Conservation (phyloP, 345 rosid species). For the rapeseed (Brassica napus) region DNA sequence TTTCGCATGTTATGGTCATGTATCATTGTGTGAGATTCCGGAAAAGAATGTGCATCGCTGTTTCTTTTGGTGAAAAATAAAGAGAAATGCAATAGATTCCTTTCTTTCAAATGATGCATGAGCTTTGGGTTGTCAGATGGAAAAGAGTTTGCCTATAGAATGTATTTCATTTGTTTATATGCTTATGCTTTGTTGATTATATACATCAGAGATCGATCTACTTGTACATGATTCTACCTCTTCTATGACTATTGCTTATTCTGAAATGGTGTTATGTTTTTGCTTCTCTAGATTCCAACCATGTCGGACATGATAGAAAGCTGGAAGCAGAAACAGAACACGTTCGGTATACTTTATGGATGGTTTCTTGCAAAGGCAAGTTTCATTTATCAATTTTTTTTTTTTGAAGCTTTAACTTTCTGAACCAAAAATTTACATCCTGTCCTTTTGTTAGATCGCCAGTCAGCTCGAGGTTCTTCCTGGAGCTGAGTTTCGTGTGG, state of each 20-base stretch:
- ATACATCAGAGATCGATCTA: not conserved
- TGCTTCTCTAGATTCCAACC: conserved; percentile 71
- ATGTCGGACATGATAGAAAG: conserved; percentile 85
- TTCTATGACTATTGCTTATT: not conserved
- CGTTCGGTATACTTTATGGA: conserved; percentile 85
- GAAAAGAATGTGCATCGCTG: conserved; percentile 2
- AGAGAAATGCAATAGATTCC: not conserved
- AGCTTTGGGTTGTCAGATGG: conserved; percentile 2
- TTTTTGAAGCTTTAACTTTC: conserved; percentile 4
- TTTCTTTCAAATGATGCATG: conserved; percentile 8
- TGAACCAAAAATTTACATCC: conserved; percentile 13
- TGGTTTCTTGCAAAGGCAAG: conserved; percentile 97
- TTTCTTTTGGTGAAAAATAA: not conserved
- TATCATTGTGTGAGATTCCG: not conserved
- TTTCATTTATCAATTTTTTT: conserved; percentile 1
- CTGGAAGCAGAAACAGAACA: conserved; percentile 88
- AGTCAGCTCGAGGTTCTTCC: conserved; percentile 89
- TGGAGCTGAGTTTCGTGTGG: conserved; percentile 96
- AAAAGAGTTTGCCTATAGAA: not conserved
- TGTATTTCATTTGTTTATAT: conserved; percentile 9
- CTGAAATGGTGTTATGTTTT: conserved; percentile 7
- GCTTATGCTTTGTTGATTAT: conserved; percentile 25
- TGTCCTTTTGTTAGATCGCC: conserved; percentile 63
- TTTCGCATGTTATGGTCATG: not conserved
- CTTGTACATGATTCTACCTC: not conserved